Evolutionary conservation across 2,329 filamentous ascomycete species (phyloP), one percentile per base, ranked within the genome.

Genomic region (Sclerotinia nivalis): DNA sequence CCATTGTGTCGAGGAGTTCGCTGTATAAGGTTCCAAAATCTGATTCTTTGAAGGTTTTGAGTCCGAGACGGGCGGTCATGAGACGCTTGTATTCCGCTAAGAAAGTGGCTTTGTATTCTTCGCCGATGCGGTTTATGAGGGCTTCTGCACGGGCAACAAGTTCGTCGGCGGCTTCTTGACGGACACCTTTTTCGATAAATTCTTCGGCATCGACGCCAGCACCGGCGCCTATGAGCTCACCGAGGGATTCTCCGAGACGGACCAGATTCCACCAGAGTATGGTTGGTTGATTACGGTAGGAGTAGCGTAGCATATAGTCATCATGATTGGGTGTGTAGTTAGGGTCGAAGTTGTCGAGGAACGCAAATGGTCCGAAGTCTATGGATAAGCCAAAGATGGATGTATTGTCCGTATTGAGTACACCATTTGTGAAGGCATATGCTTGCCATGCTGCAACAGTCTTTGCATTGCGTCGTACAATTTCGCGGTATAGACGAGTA

Each of bases 251-350:
- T 70, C 93, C 96, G 0, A 99, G 86, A 1, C 96, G 89, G 1
- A 97, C 93, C 0, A 98, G 85, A 77, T 98, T 98, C 96, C 96
- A 99, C 96, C 96, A 99, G 77, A 99, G 96, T 70, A 99, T 92
- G 56, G 90, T 94, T 0, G 96, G 94, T 78, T 99, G 96, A 79
- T 97, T 97, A 74, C 90, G 90, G 83, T 98, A 99, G 74, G 89
- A 90, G 79, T 99, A 99, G 60, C 96, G 88, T 43, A 97, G 83
- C 82, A 91, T 86, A 77, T 91, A 86, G 77, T 99, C 96, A 80
- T 99, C 96, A 79, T 99, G 96, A 78, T 99, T 99, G 0, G 96
- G 96, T 0, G 96, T 99, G 80, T 98, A 99, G 22, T 86, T 84
- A 0, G 95, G 95, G 77, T 99, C 95, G 77, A 98, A 99, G 77